Evolutionary conservation across 2,329 filamentous ascomycete species (phyloP), one percentile per base, ranked within the genome.

Genomic region (Volutella citrinella): DNA sequence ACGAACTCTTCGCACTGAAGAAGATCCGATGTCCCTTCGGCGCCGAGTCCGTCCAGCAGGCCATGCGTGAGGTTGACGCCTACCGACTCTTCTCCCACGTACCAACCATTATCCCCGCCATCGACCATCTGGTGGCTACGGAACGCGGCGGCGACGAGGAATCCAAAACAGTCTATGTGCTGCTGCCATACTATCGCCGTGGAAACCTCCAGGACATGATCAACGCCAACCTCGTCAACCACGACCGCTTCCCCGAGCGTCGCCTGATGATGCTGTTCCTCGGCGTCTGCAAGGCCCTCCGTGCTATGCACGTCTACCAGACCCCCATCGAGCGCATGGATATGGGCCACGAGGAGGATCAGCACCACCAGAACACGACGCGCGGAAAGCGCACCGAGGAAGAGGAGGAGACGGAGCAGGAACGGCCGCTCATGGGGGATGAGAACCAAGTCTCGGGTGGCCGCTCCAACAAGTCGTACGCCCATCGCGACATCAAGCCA

Each of bases 21-120:
- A 98, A 98, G 76, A 98, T 98, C 63, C 84, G 91, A 59, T 98
- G 93, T 72, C 91, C 93, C 5, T 97, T 98, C 57, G 93, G 93
- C 48, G 85, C 93, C 63, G 93, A 98, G 71, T 95, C 88, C 17
- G 91, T 98, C 39, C 82, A 88, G 48, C 88, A 87, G 60, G 93
- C 93, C 32, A 84, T 97, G 74, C 91, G 91, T 63, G 93, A 98
- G 69, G 93, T 97, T 43, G 91, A 97, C 63, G 91, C 93, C 30
- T 98, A 98, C 70, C 83, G 83, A 47, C 79, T 96, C 40, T 98
- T 98, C 68, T 71, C 80, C 35, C 81, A 83, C 48, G 79, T 87
- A 44, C 79, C 83, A 9, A 88, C 89, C 64, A 93, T 97, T 62
- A 95, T 96, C 59, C 82, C 84, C 54, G 80, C 80, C 48, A 72